Evolutionary conservation across 768 basidiomycete species (phyloP).

Genomic region (Hygrophorus russula): DNA sequence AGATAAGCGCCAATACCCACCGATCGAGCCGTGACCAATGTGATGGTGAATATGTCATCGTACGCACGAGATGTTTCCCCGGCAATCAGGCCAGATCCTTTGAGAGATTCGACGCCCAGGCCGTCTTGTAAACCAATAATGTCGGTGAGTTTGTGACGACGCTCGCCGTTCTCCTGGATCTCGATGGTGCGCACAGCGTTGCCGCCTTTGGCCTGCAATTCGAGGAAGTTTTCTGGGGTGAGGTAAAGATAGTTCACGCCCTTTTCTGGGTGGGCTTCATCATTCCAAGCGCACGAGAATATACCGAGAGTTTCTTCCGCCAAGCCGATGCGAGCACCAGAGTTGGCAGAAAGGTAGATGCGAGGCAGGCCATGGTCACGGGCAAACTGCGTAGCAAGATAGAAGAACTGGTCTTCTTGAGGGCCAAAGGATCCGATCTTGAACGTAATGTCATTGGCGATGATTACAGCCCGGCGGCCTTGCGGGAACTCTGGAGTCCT

Average conservation of each 20-base stretch:
- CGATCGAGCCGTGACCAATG: conserved; percentile 94
- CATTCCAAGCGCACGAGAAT: conserved; percentile 90
- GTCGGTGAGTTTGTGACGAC: conserved; percentile 88
- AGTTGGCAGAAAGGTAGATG: conserved; percentile 97
- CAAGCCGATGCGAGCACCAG: conserved; percentile 91
- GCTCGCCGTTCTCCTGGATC: conserved; percentile 77
- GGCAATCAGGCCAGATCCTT: conserved; percentile 94
- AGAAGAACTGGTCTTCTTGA: conserved; percentile 92
- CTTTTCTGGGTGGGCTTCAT: conserved; percentile 76
- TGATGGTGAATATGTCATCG: conserved; percentile 99
- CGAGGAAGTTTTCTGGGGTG: conserved; percentile 82
- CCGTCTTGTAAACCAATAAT: conserved; percentile 97
- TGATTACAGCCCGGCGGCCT: conserved; percentile 79
- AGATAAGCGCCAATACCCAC: conserved; percentile 99
- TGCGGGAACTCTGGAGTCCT: conserved; percentile 85
- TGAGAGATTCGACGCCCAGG: conserved; percentile 91
- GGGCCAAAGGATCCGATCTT: conserved; percentile 99
- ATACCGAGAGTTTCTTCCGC: conserved; percentile 85
- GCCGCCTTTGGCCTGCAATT: conserved; percentile 77
- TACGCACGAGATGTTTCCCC: conserved; percentile 98
- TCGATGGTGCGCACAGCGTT: conserved; percentile 73
- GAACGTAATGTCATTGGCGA: conserved; percentile 98
- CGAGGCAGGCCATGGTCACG: conserved; percentile 82
- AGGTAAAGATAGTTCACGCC: conserved; percentile 95
- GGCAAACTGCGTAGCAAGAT: conserved; percentile 87